phyloP scores from a whole-genome alignment of 2,329 filamentous ascomycete genomes.

The Phialemoniopsis sp. region DNA sequence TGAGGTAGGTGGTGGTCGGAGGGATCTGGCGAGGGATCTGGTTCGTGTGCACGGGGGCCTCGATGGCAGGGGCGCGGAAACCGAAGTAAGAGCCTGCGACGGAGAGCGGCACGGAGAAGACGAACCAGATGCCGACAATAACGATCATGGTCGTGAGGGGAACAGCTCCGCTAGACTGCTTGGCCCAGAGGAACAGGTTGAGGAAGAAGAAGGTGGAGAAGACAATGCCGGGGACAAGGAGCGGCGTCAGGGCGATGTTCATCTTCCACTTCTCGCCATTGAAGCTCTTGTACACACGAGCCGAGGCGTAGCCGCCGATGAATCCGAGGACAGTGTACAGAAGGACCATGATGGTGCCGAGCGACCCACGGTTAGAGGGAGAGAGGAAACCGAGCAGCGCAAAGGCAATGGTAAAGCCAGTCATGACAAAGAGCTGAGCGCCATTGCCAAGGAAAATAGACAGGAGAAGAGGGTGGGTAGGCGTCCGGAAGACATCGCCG shows the following conservation, averaged over 20 bases:
- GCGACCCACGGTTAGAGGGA: conserved; percentile 88
- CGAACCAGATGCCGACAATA: conserved; percentile 90
- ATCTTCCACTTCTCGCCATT: conserved; percentile 91
- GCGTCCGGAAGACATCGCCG: conserved; percentile 92
- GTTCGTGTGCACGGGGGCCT: conserved; percentile 87
- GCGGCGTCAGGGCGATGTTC: conserved; percentile 83
- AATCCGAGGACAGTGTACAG: conserved; percentile 92
- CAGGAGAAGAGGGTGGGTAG: conserved; percentile 76
- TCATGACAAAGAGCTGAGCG: conserved; percentile 96
- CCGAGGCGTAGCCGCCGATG: conserved; percentile 85
- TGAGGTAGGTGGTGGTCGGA: conserved; percentile 75
- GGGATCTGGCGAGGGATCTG: conserved; percentile 98
- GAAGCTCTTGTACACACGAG: conserved; percentile 91
- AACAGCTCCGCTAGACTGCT: conserved; percentile 86
- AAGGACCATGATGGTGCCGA: conserved; percentile 89
- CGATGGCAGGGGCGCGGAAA: conserved; percentile 69
- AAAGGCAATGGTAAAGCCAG: conserved; percentile 88
- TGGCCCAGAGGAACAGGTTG: conserved; percentile 94
- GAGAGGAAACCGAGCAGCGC: conserved; percentile 92
- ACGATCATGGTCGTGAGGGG: conserved; percentile 97
- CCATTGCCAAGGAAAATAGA: conserved; percentile 90
- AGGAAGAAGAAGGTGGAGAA: conserved; percentile 89
- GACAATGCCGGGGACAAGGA: conserved; percentile 80
- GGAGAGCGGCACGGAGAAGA: conserved; percentile 91
- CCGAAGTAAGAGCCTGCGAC: conserved; percentile 89